phyloP scores from a whole-genome alignment of 306 rosid genomes.

The Dryas alaskensis region DNA sequence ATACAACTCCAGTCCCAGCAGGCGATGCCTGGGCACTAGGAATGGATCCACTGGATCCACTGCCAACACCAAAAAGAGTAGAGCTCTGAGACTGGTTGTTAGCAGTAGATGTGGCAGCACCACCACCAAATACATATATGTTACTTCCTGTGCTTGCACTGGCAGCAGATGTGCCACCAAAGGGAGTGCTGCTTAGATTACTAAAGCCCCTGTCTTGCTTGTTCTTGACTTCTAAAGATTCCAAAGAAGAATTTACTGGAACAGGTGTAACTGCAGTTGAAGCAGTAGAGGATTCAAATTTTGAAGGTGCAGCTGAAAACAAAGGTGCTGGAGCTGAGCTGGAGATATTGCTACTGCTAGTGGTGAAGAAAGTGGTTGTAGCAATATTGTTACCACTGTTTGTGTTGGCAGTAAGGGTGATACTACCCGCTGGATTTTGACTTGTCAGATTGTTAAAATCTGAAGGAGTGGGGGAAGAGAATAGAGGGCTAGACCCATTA shows the following conservation, averaged over 20 bases:
- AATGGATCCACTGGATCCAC: slow-evolving; percentile 36
- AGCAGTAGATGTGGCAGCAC: slow-evolving; percentile 38
- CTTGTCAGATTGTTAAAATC: slow-evolving; percentile 36
- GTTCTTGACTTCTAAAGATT: slow-evolving; percentile 34
- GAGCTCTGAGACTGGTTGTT: slow-evolving; percentile 43
- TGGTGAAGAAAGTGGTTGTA: slow-evolving; percentile 17
- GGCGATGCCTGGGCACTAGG: slow-evolving; percentile 38
- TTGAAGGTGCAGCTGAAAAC: slow-evolving; percentile 28
- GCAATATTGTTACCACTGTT: slow-evolving; percentile 3
- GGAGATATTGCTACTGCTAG: slow-evolving; percentile 21
- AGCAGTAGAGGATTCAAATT: slow-evolving; percentile 37
- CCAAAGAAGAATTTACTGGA: slow-evolving; percentile 30
- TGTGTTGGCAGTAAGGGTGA: slow-evolving; percentile 23
- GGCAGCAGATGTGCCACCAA: slow-evolving; percentile 40
- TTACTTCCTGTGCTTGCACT: slow-evolving; percentile 41
- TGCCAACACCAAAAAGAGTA: slow-evolving; percentile 21
- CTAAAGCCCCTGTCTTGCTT: slow-evolving; percentile 45
- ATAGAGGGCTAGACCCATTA: slow-evolving; percentile 47
- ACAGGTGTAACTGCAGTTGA: slow-evolving; percentile 33
- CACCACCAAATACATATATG: slow-evolving; percentile 52
- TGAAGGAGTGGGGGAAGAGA: slow-evolving; percentile 31
- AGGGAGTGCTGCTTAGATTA: slow-evolving; percentile 37
- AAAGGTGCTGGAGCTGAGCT: slow-evolving; percentile 31
- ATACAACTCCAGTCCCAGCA: slow-evolving; percentile 39
- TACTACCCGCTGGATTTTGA: slow-evolving; percentile 42